Evolutionary conservation across 441 rosid genomes (phyloP), one percentile per base, ranked within the genome.

Genomic region (Mallotus japonicus): DNA sequence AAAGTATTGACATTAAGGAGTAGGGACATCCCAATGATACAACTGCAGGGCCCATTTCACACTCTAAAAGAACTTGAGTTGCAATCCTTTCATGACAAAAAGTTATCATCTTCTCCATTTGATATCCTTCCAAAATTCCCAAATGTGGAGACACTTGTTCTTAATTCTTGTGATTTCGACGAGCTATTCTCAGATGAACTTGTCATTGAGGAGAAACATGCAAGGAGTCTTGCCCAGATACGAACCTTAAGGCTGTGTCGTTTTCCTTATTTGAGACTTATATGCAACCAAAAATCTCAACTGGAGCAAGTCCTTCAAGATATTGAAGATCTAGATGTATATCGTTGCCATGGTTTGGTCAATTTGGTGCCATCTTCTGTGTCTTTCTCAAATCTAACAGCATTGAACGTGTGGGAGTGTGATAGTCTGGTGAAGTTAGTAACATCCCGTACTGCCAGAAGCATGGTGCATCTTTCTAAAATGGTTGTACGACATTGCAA

Each of bases 91-190:
- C 63, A 50, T 61, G 66, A 53, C 22, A 74, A 24, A 24, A 0
- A 24, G 2, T 24, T 70, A 16, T 61, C 73, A 16, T 63, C 11
- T 64, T 57, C 65, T 10, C 84, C 81, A 1, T 47, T 63, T 15
- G 54, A 62, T 55, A 66, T 78, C 58, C 74, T 81, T 67, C 59
- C 72, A 8, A 77, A 54, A 22, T 69, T 81, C 14, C 50, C 20
- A 15, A 60, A 60, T 47, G 59, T 78, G 17, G 70, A 78, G 62
- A 69, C 44, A 22, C 73, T 81, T 59, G 0, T 28, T 59, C 54
- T 81, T 6, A 34, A 24, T 16, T 16, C 62, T 40, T 42, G 69
- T 54, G 12, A 28, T 44, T 81, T 72, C 65, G 32, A 67, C 57
- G 75, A 42, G 49, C 42, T 81, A 22, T 75, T 78, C 64, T 50